phyloP scores from a whole-genome alignment of 1,139 yeast species.

The Geotrichum phurueaensis region DNA sequence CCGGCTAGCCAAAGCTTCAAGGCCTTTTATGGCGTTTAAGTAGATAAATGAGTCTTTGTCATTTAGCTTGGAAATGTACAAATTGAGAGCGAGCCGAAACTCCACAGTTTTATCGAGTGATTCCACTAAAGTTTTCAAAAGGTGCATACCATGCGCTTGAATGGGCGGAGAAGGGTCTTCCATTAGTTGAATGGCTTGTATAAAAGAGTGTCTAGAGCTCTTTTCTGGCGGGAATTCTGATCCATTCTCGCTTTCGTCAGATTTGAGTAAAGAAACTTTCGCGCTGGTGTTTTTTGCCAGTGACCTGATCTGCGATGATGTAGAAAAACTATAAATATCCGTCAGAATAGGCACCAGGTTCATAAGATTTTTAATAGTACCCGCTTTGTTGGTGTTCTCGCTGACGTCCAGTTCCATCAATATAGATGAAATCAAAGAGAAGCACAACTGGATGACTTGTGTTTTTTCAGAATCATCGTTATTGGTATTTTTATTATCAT shows the following conservation, averaged over 20 bases:
- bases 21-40: constrained; percentile 73
- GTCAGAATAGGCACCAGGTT: constrained; percentile 34
- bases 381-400: constrained; percentile 14
- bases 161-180: constrained; percentile 79
- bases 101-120: constrained; percentile 47
- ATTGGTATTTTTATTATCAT: constrained; percentile 22
- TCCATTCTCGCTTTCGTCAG: neutral
- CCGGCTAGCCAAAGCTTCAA: constrained; percentile 51
- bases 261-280: neutral
- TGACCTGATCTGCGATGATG: constrained; percentile 18
- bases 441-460: constrained; percentile 28
- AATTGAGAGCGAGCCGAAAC: constrained; percentile 48
- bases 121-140: constrained; percentile 54
- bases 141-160: constrained; percentile 75
- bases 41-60: constrained; percentile 86
- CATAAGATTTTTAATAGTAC: constrained; percentile 41
- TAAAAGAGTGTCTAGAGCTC: constrained; percentile 19
- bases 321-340: constrained; percentile 27
- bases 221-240: neutral
- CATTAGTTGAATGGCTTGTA: constrained; percentile 58
- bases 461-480: constrained; percentile 30
- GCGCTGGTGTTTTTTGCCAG: constrained; percentile 20
- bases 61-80: constrained; percentile 59
- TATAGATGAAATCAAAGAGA: constrained; percentile 30
- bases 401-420: constrained; percentile 22